Evolutionary conservation across 768 basidiomycete species (phyloP).

Genomic region (Trametes cinnabarina): DNA sequence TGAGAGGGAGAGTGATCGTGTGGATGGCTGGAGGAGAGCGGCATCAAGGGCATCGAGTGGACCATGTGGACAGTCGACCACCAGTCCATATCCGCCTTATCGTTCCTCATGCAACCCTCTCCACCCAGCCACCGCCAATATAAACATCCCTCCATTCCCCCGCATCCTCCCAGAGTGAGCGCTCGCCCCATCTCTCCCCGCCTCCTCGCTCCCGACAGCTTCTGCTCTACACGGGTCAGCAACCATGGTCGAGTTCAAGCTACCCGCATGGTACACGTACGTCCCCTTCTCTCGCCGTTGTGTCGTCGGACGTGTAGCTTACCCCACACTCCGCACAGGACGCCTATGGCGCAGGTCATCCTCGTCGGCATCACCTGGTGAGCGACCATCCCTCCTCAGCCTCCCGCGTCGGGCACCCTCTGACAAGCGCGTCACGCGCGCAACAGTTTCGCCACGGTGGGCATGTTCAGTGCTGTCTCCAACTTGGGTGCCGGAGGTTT

Average conservation of each 20-base stretch:
- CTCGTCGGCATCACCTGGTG: conserved; percentile 37
- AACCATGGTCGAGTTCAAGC: conserved; percentile 23
- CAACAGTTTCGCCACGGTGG: conserved; percentile 35
- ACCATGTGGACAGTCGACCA: conserved; percentile 10
- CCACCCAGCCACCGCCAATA: background rate
- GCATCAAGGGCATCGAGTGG: conserved; percentile 12
- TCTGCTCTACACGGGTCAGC: background rate
- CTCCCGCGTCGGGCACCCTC: background rate
- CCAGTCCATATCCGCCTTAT: conserved; percentile 16
- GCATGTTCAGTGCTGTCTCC: conserved; percentile 40
- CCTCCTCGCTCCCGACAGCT: background rate
- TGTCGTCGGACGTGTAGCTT: background rate
- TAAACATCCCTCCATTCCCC: background rate
- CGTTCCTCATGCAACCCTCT: background rate
- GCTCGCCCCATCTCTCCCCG: background rate
- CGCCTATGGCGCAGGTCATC: conserved; percentile 35
- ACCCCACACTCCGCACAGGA: conserved; percentile 14
- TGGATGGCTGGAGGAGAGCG: background rate
- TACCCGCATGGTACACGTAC: conserved; percentile 30
- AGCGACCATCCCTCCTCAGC: background rate
- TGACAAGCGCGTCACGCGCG: background rate
- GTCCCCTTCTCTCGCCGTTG: background rate
- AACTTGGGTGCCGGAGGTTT: conserved; percentile 41
- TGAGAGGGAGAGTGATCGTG: background rate
- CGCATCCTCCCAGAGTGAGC: background rate